A percentile compares a stretch with the other conserved stretches of the same genome.
Evolutionary conservation across 495 filamentous ascomycete genomes (phyloP).

Genomic region (Penicillium coffeae): DNA sequence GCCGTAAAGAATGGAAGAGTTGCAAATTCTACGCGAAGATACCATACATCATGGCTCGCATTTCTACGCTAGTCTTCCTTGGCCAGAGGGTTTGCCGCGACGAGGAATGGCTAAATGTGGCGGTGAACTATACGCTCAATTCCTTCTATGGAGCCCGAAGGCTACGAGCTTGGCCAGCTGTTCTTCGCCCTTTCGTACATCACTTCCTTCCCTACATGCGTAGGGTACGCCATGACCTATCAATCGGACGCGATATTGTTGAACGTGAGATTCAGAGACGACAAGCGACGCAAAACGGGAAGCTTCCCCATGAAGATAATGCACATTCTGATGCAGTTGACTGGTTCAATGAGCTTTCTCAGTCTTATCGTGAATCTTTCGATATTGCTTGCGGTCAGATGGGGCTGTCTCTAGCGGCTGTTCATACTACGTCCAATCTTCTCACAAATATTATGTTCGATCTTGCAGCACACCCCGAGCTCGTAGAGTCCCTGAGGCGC

Average conservation of each 20-base stretch:
- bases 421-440: constrained; percentile 42
- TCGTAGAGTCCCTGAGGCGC: constrained; percentile 31
- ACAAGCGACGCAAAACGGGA: constrained; percentile 17
- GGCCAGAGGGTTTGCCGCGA: constrained; percentile 51
- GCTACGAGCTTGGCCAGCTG: constrained; percentile 30
- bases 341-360: constrained; percentile 31
- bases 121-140: constrained; percentile 56
- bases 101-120: constrained; percentile 53
- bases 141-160: constrained; percentile 33
- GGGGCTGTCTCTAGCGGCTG: constrained; percentile 38
- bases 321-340: constrained; percentile 31
- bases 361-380: constrained; percentile 9
- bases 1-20: constrained; percentile 34
- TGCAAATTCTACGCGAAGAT: constrained; percentile 26
- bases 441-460: constrained; percentile 42
- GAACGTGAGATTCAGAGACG: constrained; percentile 29
- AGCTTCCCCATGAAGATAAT: constrained; percentile 17
- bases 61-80: constrained; percentile 57
- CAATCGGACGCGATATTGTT: constrained; percentile 25
- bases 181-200: constrained; percentile 33
- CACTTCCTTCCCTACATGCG: constrained; percentile 30
- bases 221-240: constrained; percentile 26
- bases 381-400: constrained; percentile 27
- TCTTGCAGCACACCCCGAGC: constrained; percentile 33
- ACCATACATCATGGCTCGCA: constrained; percentile 47